phyloP scores from a whole-genome alignment of 345 rosid species.

The Capsella bursapastoris region DNA sequence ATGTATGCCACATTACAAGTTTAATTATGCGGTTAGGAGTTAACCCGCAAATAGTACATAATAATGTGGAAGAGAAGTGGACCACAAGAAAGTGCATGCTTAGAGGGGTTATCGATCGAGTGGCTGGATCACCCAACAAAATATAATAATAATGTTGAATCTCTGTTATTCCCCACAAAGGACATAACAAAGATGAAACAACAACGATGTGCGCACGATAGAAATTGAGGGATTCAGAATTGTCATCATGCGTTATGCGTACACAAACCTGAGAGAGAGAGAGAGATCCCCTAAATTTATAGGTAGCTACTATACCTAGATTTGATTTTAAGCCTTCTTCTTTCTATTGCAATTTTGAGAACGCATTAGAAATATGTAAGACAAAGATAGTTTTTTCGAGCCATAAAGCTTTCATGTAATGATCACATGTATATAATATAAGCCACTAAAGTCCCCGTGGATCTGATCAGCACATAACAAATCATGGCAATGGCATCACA shows the following conservation, averaged over 20 bases:
- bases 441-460: constrained; percentile 33
- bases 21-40: background rate
- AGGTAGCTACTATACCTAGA: background rate
- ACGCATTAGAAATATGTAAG: no score
- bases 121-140: constrained; percentile 25
- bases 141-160: constrained; percentile 8
- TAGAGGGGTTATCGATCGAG: constrained; percentile 18
- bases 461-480: constrained; percentile 9
- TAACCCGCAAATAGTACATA: background rate
- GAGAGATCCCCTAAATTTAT: background rate
- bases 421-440: constrained; percentile 7
- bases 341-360: background rate
- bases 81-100: constrained; percentile 36
- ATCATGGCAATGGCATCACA: background rate
- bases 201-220: constrained; percentile 32
- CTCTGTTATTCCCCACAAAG: constrained; percentile 13
- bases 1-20: no score
- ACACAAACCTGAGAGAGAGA: constrained; percentile 4
- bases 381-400: background rate
- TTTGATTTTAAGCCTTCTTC: constrained; percentile 13
- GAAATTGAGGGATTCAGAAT: constrained; percentile 14
- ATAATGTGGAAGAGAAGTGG: constrained; percentile 31
- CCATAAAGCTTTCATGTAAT: constrained; percentile 9
- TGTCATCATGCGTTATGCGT: constrained; percentile 36
- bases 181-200: constrained; percentile 15